Base-by-base conservation (phyloP, 495 filamentous ascomycete genomes). In the Diplogelasinospora grovesii region DNA sequence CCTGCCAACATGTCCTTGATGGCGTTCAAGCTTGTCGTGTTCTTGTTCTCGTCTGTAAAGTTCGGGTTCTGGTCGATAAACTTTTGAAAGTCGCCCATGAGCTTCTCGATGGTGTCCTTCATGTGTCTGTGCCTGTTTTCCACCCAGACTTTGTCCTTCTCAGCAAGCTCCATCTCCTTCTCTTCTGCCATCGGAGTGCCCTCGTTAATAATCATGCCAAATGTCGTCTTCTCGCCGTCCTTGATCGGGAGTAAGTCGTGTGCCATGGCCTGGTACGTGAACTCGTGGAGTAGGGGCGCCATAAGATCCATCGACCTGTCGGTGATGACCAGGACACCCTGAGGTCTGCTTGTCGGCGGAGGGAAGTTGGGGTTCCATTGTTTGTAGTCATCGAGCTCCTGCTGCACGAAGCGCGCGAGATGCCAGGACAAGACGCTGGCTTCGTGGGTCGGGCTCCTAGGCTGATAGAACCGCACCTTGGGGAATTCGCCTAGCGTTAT, bases 231-330 rank as follows among this genome's bases (percentile, higher is more conserved):
- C 30, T 94, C 86, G 9, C 78, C 78, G 7, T 98, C 92, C 42
- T 84, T 78, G 36, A 98, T 83, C 0, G 83, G 83, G 5, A 98
- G 66, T 19, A 98, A 61, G 60, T 98, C 92, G 56, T 95, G 86
- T 13, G 85, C 88, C 90, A 98, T 97, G 20, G 90, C 86, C 61
- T 97, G 92, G 57, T 96, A 98, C 8, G 93, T 97, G 54, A 98
- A 97, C 53, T 98, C 92, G 61, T 98, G 92, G 8, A 97, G 39
- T 8, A 96, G 55, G 5, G 92, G 93, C 13, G 92, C 76, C 56
- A 81, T 78, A 1, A 96, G 53, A 57, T 98, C 92, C 82, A 97
- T 87, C 8, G 88, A 85, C 39, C 92, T 77, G 65, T 98, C 92
- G 1, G 86, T 83, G 36, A 98, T 83, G 48, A 94, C 69, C 2